A percentile compares a stretch with the other conserved stretches of the same genome.
These are phyloP conservation scores for Favolaschia claudopus DNA, from an alignment of 768 basidiomycete genomes.

Conservation along the genomic window DNA sequence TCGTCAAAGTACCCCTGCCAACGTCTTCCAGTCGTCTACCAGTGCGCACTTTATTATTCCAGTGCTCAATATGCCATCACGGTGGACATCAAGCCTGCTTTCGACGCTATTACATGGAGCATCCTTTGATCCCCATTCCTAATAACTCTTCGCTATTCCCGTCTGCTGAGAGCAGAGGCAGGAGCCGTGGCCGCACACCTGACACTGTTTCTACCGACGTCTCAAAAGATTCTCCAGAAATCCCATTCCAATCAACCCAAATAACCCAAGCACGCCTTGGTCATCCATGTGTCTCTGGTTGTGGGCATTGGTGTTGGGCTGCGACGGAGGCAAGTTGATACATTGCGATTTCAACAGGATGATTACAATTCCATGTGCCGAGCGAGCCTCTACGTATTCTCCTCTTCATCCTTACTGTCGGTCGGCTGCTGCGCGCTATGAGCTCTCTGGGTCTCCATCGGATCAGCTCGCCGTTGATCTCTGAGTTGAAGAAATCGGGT, in stretches of 20 bases:
- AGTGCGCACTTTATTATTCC: conserved; percentile 72
- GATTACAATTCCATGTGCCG: neutral
- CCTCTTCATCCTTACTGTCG: neutral
- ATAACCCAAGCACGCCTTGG: conserved; percentile 50
- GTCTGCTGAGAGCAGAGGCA: conserved; percentile 12
- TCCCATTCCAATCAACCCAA: conserved; percentile 21
- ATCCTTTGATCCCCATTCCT: conserved; percentile 61
- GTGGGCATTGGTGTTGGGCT: conserved; percentile 85
- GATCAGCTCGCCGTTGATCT: conserved; percentile 4
- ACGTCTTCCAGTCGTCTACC: conserved; percentile 70
- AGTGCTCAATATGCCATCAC: conserved; percentile 79
- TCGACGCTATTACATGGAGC: conserved; percentile 66
- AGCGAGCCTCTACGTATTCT: neutral
- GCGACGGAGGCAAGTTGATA: conserved; percentile 35
- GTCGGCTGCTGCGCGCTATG: neutral
- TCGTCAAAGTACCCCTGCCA: too few relatives aligned
- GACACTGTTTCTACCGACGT: conserved; percentile 36
- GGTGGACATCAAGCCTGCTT: conserved; percentile 87
- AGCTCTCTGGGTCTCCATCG: neutral
- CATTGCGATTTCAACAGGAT: neutral
- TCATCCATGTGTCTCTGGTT: conserved; percentile 80
- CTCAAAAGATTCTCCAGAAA: conserved; percentile 29
- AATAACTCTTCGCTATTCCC: conserved; percentile 29
- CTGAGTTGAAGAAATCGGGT: conserved; percentile 14
- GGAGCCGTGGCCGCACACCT: conserved; percentile 24